Evolutionary conservation across 495 filamentous ascomycete genomes (phyloP).

Genomic region (Hyaloscypha hepaticicola): DNA sequence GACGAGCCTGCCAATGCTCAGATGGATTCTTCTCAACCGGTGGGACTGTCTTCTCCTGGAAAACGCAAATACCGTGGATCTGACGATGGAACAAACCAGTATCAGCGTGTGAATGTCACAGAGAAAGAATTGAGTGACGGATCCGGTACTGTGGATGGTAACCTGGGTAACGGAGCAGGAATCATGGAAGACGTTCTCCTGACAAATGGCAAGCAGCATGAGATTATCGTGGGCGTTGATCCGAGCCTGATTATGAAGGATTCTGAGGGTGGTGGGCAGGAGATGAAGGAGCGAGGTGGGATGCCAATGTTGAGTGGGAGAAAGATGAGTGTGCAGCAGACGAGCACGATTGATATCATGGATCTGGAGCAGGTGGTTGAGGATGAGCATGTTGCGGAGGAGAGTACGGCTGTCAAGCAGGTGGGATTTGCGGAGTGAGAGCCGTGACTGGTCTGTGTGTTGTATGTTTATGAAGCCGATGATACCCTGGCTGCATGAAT

Average conservation of each 20-base stretch:
- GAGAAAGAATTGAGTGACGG: conserved; percentile 20
- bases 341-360: conserved; percentile 29
- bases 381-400: conserved; percentile 20
- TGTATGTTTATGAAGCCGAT: neutral
- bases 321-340: neutral
- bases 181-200: neutral
- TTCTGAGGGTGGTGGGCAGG: conserved; percentile 9
- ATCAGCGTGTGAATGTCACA: conserved; percentile 1
- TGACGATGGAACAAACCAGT: conserved; percentile 2
- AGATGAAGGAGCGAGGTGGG: conserved; percentile 28
- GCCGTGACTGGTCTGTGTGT: neutral
- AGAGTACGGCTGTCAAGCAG: conserved; percentile 24
- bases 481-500: neutral
- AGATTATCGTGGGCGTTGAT: conserved; percentile 14
- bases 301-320: conserved; percentile 17
- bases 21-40: neutral
- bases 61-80: conserved; percentile 27
- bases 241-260: conserved; percentile 6
- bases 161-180: neutral
- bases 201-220: neutral
- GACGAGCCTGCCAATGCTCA: neutral
- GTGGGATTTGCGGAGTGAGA: conserved; percentile 20
- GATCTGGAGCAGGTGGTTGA: conserved; percentile 30
- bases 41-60: conserved; percentile 14
- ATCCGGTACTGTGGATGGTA: neutral